Evolutionary conservation across 805 yeast species (phyloP).

Genomic region (Yarrowia sp.): DNA sequence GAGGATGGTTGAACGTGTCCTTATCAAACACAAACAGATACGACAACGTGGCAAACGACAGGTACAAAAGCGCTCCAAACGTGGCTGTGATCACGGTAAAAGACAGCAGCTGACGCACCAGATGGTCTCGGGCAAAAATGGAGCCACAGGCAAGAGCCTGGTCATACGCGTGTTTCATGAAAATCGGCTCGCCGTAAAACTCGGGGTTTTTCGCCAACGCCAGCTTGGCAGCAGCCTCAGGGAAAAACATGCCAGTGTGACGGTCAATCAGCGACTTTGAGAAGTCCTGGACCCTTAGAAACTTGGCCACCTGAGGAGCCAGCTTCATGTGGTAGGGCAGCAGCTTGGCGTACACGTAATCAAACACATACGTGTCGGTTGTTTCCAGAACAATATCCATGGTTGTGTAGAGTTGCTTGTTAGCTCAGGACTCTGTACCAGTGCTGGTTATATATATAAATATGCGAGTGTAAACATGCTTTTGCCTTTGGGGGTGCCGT

Average conservation of each 20-base stretch:
- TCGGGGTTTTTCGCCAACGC: constrained; percentile 35
- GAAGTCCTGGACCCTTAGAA: constrained; percentile 13
- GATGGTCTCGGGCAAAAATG: constrained; percentile 63
- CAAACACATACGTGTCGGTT: constrained; percentile 69
- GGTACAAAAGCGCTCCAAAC: constrained; percentile 84
- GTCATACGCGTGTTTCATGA: constrained; percentile 50
- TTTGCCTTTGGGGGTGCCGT: constrained; percentile 3
- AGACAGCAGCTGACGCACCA: constrained; percentile 66
- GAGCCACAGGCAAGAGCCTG: constrained; percentile 52
- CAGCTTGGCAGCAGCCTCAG: constrained; percentile 2
- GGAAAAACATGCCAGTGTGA: constrained; percentile 10
- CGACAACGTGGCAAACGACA: constrained; percentile 70
- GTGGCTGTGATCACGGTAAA: constrained; percentile 66
- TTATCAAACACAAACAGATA: constrained; percentile 79
- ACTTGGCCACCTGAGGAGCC: constrained; percentile 11
- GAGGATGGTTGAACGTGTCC: constrained; percentile 89
- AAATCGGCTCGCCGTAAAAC: constrained; percentile 61
- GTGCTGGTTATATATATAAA: not conserved
- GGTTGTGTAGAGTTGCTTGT: not conserved
- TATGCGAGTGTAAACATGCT: not conserved
- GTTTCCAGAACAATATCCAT: constrained; percentile 93
- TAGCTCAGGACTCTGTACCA: not conserved
- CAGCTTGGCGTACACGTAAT: constrained; percentile 63
- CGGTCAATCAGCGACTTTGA: constrained; percentile 8
- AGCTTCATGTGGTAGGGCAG: constrained; percentile 46